These are phyloP conservation scores for Tricholoma hemisulphureum DNA, from an alignment of 768 basidiomycete genomes.

Conservation along the genomic window DNA sequence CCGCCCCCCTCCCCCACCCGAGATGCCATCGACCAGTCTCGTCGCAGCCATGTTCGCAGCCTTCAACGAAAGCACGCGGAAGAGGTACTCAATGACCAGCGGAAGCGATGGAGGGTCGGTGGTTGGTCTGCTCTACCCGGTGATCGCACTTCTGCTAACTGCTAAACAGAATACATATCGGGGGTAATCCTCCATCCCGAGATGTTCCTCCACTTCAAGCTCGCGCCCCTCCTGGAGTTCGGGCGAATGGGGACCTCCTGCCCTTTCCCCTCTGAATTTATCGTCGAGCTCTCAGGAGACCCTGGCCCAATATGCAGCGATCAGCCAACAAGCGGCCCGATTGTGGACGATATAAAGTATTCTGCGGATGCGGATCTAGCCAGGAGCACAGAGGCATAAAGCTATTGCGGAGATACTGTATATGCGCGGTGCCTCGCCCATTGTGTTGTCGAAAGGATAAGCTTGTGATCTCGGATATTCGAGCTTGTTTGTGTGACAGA, in stretches of 20 bases:
- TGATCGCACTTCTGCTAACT: neutral
- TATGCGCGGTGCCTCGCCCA: conserved; percentile 45
- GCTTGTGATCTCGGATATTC: conserved; percentile 6
- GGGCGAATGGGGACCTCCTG: conserved; percentile 48
- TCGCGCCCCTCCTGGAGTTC: conserved; percentile 46
- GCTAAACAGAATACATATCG: conserved; percentile 42
- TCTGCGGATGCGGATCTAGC: conserved; percentile 44
- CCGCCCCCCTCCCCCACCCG: conserved; percentile 45
- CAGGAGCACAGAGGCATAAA: conserved; percentile 44
- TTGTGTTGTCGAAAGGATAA: conserved; percentile 49
- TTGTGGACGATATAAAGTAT: conserved; percentile 54
- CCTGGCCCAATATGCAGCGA: conserved; percentile 46
- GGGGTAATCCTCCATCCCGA: conserved; percentile 52
- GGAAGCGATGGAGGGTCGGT: conserved; percentile 43
- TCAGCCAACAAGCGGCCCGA: conserved; percentile 52
- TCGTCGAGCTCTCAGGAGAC: conserved; percentile 48
- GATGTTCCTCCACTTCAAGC: conserved; percentile 48
- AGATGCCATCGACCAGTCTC: conserved; percentile 52
- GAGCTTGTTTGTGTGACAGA: conserved; percentile 26
- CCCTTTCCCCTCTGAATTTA: conserved; percentile 45
- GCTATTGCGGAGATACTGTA: conserved; percentile 44
- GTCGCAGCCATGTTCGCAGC: conserved; percentile 40
- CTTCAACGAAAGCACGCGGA: conserved; percentile 32
- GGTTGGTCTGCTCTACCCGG: conserved; percentile 25
- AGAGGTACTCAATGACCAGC: conserved; percentile 36